Base-by-base conservation (phyloP, 345 rosid species). In the Theobroma cacao region DNA sequence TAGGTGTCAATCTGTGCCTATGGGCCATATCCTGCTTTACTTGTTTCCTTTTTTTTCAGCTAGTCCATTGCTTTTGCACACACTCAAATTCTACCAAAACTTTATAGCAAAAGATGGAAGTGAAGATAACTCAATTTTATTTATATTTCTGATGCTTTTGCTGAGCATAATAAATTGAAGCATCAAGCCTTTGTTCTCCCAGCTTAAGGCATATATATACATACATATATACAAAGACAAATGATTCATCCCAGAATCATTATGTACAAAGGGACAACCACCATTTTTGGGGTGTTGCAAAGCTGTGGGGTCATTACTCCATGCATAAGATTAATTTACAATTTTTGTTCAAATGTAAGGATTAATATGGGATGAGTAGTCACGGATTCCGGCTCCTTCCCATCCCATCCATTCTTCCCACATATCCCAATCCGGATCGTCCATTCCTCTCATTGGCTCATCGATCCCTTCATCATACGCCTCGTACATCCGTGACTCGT, bases 331-430 rank as follows among this genome's bases (percentile, higher is more conserved):
- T 5, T 3, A 41, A 26, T 68, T 7, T 43, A 68, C 73, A 67
- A 11, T 24, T 47, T n/a, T 43, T 45, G 72, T 22, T 81, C 77
- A 93, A 69, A 91, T 86, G 82, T 90, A 90, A 75, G 98, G 98
- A 84, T 91, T 95, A 26, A 93, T 77, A 50, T 95, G 99, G 9
- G 97, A 91, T 6, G 98, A 67, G 81, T 93, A 95, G 71, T 89
- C 97, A 0, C 93, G 77, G 30, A 91, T 92, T 31, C 98, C 97
- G 45, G 94, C 99, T 41, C 99, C 98, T 85, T 95, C 99, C 96
- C 98, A 95, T 15, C 97, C 98, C 99, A 95, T 95, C 98, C 99
- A 95, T 76, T 92, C 98, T 14, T 95, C 99, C 98, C 99, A 93
- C 80, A 94, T 52, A 36, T 90, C 98, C 77, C 88, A 90, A 36